Evolutionary conservation across 306 rosid genomes (phyloP).

Genomic region (Vicia faba): DNA sequence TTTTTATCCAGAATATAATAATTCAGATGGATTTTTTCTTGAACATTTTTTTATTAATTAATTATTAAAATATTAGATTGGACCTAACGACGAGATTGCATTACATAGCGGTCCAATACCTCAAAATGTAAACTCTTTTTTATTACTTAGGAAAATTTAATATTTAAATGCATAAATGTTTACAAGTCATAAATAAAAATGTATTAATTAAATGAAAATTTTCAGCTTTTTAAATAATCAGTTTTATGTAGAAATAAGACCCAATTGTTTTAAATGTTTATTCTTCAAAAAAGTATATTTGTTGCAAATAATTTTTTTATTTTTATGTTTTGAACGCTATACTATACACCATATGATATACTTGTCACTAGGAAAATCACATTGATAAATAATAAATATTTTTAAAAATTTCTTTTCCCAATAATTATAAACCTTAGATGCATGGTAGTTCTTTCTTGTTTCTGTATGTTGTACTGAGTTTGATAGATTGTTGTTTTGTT

Average conservation of each 20-base stretch:
- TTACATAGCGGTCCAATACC: no score
- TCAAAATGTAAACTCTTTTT: background rate
- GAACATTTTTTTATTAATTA: no score
- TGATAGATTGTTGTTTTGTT: slow-evolving; percentile 17
- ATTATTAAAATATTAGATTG: no score
- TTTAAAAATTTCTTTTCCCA: background rate
- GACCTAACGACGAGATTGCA: no score
- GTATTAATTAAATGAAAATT: background rate
- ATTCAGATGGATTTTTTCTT: no score
- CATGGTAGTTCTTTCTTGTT: slow-evolving; percentile 9
- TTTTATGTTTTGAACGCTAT: background rate
- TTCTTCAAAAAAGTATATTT: background rate
- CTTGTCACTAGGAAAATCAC: background rate
- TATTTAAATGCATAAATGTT: background rate
- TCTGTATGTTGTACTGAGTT: background rate
- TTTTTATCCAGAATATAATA: no score
- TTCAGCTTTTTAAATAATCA: background rate
- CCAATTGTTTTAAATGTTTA: background rate
- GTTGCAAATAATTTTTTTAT: background rate
- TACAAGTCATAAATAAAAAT: background rate
- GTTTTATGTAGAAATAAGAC: background rate
- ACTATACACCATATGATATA: background rate
- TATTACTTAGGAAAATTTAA: background rate
- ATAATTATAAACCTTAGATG: background rate
- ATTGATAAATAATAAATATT: slow-evolving; percentile 28